phyloP scores from a whole-genome alignment of 75 land plant species.

The Pseudotsuga menziesii region DNA sequence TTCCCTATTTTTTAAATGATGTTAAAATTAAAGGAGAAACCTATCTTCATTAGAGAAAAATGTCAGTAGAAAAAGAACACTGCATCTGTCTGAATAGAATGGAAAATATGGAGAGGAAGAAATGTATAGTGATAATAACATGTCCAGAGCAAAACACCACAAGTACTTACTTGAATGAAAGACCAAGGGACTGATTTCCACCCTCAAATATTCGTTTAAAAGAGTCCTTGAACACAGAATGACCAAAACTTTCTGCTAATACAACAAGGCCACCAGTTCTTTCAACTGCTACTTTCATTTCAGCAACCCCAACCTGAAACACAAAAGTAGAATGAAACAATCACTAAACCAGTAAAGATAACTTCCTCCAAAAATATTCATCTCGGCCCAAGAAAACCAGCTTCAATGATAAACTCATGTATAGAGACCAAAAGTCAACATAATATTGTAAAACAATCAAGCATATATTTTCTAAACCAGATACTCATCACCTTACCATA shows the following conservation, averaged over 20 bases:
- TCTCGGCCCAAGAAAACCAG: neutral
- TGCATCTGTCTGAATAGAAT: neutral
- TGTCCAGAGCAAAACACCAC: neutral
- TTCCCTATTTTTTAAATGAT: no score
- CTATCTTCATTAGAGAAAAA: neutral
- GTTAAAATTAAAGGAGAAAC: no score
- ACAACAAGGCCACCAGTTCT: constrained; percentile 98
- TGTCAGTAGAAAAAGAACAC: neutral
- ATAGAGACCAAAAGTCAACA: neutral
- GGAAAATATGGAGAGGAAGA: neutral
- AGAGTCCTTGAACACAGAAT: constrained; percentile 95
- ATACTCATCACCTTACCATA: no score
- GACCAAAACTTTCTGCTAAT: constrained; percentile 98
- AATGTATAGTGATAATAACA: neutral
- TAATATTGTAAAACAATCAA: neutral
- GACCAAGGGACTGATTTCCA: constrained; percentile 85
- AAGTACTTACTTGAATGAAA: constrained; percentile 88
- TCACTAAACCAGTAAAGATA: constrained; percentile 2
- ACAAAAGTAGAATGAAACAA: constrained; percentile 7
- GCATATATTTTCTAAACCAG: neutral
- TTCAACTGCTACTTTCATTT: constrained; percentile 97
- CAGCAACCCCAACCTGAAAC: constrained; percentile 91
- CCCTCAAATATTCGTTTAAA: constrained; percentile 89
- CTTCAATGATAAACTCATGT: no score
- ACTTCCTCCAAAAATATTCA: neutral